Conservation (phyloP, 306 rosid species). For the Dalbergia cultrata region DNA sequence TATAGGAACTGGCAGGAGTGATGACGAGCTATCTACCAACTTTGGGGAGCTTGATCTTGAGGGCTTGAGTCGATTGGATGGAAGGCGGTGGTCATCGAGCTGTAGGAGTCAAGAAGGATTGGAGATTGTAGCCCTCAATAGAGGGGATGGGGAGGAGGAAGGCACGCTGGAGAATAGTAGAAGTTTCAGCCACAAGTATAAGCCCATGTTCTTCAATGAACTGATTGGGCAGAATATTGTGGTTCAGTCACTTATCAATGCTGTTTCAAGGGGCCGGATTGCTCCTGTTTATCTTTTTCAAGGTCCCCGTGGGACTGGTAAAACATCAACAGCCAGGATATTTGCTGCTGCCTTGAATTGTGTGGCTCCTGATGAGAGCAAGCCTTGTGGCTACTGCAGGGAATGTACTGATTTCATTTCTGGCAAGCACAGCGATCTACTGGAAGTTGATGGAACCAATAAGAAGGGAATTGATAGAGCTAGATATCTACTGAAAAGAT, state of each 20-base stretch:
- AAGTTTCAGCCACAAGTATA: conserved; percentile 88
- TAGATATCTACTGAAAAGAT: conserved; percentile 68
- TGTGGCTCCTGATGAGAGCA: conserved; percentile 71
- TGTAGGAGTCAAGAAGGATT: conserved; percentile 93
- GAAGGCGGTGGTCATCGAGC: conserved; percentile 96
- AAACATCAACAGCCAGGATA: conserved; percentile 89
- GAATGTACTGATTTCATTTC: conserved; percentile 77
- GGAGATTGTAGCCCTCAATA: conserved; percentile 80
- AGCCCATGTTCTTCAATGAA: conserved; percentile 80
- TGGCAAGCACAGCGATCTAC: conserved; percentile 72
- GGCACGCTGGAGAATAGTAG: conserved; percentile 70
- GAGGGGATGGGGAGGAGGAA: conserved; percentile 74
- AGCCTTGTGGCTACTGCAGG: conserved; percentile 94
- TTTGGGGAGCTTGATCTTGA: conserved; percentile 98
- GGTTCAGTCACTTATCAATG: conserved; percentile 86
- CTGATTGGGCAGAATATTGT: conserved; percentile 95
- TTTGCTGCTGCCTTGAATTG: conserved; percentile 94
- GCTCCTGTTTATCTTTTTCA: conserved; percentile 98
- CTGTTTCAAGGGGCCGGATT: conserved; percentile 81
- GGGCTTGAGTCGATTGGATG: conserved; percentile 96
- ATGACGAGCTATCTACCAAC: conserved; percentile 90
- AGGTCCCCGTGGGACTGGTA: conserved; percentile 98
- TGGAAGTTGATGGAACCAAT: conserved; percentile 90
- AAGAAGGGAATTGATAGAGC: conserved; percentile 85
- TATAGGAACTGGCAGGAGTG: conserved; percentile 85